phyloP scores from a whole-genome alignment of 169 alveolate species.

The Plasmodium fragile region DNA sequence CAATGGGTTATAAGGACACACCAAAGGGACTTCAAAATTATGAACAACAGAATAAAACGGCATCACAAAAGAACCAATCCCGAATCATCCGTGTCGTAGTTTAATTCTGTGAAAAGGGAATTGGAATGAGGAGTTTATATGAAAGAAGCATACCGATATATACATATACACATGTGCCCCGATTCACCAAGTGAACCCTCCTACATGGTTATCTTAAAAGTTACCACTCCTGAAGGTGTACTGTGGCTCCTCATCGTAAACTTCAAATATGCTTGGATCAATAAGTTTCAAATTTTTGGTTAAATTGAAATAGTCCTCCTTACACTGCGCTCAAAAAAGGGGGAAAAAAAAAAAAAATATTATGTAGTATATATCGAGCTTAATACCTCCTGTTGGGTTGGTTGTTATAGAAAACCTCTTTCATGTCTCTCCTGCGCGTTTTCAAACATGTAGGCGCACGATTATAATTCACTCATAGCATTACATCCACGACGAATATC shows the following conservation, averaged over 20 bases:
- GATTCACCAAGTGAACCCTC: not conserved
- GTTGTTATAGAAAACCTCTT: not conserved
- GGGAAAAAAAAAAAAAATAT: not conserved
- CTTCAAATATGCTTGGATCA: slow-evolving; percentile 66
- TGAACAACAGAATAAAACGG: not conserved
- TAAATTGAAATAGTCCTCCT: slow-evolving; percentile 54
- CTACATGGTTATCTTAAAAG: not conserved
- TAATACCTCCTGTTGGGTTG: not conserved
- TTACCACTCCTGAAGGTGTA: slow-evolving; percentile 42
- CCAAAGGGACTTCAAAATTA: not conserved
- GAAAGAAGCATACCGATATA: not conserved
- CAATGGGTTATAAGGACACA: not conserved
- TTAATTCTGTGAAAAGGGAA: slow-evolving; percentile 27
- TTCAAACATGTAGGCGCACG: not conserved
- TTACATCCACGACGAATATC: slow-evolving; percentile 42
- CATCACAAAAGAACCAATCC: slow-evolving; percentile 27
- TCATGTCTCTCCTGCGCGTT: not conserved
- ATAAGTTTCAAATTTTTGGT: slow-evolving; percentile 39
- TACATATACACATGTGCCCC: not conserved
- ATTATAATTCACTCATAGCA: not conserved
- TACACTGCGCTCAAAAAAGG: slow-evolving; percentile 22
- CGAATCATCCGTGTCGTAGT: slow-evolving; percentile 52
- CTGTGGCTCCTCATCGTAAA: slow-evolving; percentile 57
- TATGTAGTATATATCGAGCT: not conserved
- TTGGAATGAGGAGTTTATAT: not conserved